Evolutionary conservation across 345 rosid genomes (phyloP).

Genomic region (Acer campestre): DNA sequence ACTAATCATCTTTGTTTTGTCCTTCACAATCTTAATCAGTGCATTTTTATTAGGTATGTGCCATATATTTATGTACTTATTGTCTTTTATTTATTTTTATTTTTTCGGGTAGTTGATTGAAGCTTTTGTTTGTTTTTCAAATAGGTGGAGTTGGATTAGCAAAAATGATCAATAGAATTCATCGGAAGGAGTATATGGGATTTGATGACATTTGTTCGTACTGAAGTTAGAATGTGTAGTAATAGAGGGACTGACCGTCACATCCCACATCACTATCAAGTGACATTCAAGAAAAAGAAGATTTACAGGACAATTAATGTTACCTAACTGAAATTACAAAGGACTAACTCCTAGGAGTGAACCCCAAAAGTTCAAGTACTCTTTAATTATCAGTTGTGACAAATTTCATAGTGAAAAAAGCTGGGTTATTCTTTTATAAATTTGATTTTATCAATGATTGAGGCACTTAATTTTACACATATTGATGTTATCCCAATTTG

Average conservation of each 20-base stretch:
- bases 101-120: neutral
- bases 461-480: too few species aligned
- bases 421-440: too few species aligned
- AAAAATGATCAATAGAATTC: constrained; percentile 29
- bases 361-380: too few species aligned
- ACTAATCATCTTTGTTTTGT: constrained; percentile 39
- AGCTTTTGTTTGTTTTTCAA: neutral
- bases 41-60: constrained; percentile 36
- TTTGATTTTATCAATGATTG: too few species aligned
- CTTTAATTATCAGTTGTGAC: too few species aligned
- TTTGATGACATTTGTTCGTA: constrained; percentile 38
- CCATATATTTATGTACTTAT: too few species aligned
- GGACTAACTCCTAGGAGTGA: too few species aligned
- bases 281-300: neutral
- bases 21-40: constrained; percentile 39
- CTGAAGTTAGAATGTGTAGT: neutral
- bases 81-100: too few species aligned
- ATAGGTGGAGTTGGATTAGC: constrained; percentile 47
- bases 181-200: constrained; percentile 42
- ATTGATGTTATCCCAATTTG: too few species aligned
- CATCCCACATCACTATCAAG: too few species aligned
- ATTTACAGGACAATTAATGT: neutral
- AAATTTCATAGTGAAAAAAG: too few species aligned
- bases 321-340: too few species aligned
- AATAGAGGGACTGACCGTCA: neutral